These are phyloP conservation scores for Flaveria ramosissima DNA, from an alignment of 129 eudicot species.

Conservation along the genomic window DNA sequence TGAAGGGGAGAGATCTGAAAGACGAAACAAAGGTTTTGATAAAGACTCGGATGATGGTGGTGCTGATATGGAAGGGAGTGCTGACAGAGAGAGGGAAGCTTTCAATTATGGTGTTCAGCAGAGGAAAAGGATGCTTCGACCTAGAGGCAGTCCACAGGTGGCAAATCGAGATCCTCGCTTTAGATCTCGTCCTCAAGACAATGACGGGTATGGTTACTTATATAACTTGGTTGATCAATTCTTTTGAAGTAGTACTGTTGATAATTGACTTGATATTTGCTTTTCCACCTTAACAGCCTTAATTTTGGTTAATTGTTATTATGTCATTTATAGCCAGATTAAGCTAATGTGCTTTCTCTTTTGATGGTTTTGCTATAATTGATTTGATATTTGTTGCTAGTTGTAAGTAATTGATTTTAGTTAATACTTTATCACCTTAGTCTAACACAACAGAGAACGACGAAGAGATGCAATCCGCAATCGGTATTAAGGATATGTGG, in stretches of 20 bases:
- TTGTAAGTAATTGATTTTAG: not conserved
- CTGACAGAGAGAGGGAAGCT: conserved; percentile 68
- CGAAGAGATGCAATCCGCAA: not conserved
- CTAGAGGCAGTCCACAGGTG: conserved; percentile 79
- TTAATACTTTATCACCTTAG: not conserved
- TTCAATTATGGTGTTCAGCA: conserved; percentile 85
- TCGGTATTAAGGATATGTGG: not conserved
- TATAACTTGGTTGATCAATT: not conserved
- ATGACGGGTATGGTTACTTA: conserved; percentile 63
- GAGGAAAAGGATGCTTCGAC: conserved; percentile 92
- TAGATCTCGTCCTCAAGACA: conserved; percentile 66
- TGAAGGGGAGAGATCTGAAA: conserved; percentile 76
- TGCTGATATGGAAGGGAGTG: conserved; percentile 62
- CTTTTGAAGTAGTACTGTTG: conserved; percentile 2
- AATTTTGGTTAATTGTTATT: not conserved
- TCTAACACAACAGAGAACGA: not conserved
- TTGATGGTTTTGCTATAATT: conserved; percentile 8
- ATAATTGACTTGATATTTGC: not conserved
- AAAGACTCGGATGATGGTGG: conserved; percentile 84
- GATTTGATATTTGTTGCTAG: conserved; percentile 11
- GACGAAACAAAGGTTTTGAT: conserved; percentile 62
- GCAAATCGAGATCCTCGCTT: conserved; percentile 70
- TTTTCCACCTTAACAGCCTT: not conserved
- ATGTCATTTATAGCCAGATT: conserved; percentile 11
- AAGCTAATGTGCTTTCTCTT: not conserved